A percentile compares a stretch with the other conserved stretches of the same genome.
Evolutionary conservation across 257 asterid genomes (phyloP).

Genomic region (Nicotiana noctiflora): DNA sequence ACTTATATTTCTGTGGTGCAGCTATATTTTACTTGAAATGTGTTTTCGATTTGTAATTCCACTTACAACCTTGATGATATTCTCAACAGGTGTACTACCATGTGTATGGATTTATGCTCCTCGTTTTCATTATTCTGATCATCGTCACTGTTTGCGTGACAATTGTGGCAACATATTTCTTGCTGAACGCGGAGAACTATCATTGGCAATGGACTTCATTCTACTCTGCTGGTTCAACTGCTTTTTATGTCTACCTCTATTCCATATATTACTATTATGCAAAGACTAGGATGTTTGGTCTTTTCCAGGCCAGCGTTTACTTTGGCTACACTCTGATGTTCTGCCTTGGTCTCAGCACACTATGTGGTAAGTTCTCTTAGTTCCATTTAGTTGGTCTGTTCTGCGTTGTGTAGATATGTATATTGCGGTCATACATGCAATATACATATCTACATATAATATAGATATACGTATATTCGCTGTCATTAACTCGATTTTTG

Average conservation of each 20-base stretch:
- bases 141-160: slow-evolving; percentile 78
- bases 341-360: slow-evolving; percentile 69
- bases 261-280: slow-evolving; percentile 60
- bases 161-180: slow-evolving; percentile 71
- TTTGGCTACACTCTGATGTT: slow-evolving; percentile 78
- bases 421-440: neutral
- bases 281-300: slow-evolving; percentile 76
- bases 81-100: slow-evolving; percentile 59
- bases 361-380: slow-evolving; percentile 47
- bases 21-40: neutral
- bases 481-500: neutral
- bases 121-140: slow-evolving; percentile 69
- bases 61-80: neutral
- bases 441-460: no score
- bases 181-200: slow-evolving; percentile 79
- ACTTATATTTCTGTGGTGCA: neutral
- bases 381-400: neutral
- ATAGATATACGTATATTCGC: no score
- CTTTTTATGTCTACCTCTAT: slow-evolving; percentile 61
- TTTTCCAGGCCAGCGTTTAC: slow-evolving; percentile 79
- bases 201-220: slow-evolving; percentile 91
- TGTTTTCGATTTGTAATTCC: neutral
- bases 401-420: neutral
- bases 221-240: slow-evolving; percentile 72
- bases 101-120: slow-evolving; percentile 78